Evolutionary conservation across 805 yeast genomes (phyloP), one percentile per base, ranked within the genome.

Genomic region (Wickerhamia fluorescens): DNA sequence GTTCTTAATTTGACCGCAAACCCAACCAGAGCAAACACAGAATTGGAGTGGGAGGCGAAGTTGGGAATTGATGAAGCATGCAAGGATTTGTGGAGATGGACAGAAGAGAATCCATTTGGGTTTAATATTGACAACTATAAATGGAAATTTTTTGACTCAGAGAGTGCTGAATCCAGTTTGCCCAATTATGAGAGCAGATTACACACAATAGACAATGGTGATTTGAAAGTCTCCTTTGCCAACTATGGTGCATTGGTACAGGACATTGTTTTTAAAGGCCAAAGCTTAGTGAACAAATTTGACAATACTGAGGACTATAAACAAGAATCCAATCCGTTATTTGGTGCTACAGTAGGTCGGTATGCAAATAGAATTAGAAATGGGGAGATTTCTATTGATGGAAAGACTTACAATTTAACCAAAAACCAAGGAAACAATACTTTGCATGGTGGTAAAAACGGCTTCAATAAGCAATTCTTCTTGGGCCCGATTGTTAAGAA

Each of bases 61-160:
- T 51, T 69, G 13, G 44, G 71, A 7, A 63, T 83, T 29, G 75
- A 70, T 18, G 66, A 68, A 13, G 84, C 89, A 12, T 81, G 89
- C 51, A 52, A 49, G 27, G 89, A 81, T 49, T 59, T 82, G 36
- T 83, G 92, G 89, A 70, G 65, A 30, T 83, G 94, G 92, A 73
- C 84, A 17, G 64, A 68, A 13, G 61, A 67, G 44, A 76, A 81
- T 47, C 88, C 88, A 5, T 63, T 47, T 38, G 88, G 88, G 13
- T 80, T 53, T 38, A 37, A 46, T n/a, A 28, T 51, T 6, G 51
- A 48, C 5, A 49, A 47, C 27, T 66, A 63, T 37, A 24, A 35
- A 7, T 64, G 68, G 68, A 33, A 34, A 16, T 20, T 28, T 9
- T 57, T 62, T 33, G 40, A 39, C 11, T 36, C 36, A 1, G 22